phyloP scores from a whole-genome alignment of 2,329 filamentous ascomycete species.

The Penicillium hordei region DNA sequence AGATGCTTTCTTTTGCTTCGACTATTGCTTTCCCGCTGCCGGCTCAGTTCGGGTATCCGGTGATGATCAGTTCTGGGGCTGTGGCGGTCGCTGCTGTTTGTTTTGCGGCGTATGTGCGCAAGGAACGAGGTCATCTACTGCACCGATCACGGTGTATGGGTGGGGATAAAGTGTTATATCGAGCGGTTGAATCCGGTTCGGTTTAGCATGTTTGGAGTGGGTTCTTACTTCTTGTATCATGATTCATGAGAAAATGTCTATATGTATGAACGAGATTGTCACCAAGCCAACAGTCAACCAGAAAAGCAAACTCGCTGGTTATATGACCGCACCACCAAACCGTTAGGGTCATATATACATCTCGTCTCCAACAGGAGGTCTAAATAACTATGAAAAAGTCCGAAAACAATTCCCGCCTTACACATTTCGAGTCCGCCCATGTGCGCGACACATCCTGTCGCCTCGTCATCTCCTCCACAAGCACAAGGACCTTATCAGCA shows the following conservation, averaged over 20 bases:
- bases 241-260: background rate
- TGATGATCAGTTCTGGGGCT: slow-evolving; percentile 55
- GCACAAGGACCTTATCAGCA: slow-evolving; percentile 30
- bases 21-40: slow-evolving; percentile 66
- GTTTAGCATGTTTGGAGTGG: background rate
- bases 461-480: slow-evolving; percentile 37
- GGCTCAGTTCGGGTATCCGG: slow-evolving; percentile 64
- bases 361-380: background rate
- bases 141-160: slow-evolving; percentile 40
- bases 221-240: background rate
- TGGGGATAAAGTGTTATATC: slow-evolving; percentile 18
- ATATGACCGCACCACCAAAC: background rate
- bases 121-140: slow-evolving; percentile 60
- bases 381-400: slow-evolving; percentile 38
- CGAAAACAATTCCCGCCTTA: slow-evolving; percentile 35
- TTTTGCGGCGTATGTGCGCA: slow-evolving; percentile 59
- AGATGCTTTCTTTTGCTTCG: slow-evolving; percentile 64
- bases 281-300: background rate
- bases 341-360: slow-evolving; percentile 3
- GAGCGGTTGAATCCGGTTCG: background rate
- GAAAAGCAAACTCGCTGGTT: background rate
- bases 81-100: slow-evolving; percentile 31
- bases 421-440: slow-evolving; percentile 37
- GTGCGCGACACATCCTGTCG: slow-evolving; percentile 36
- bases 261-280: background rate